A percentile compares a stretch with the other conserved stretches of the same genome.
These are phyloP conservation scores for Cyclotella cryptica DNA, from an alignment of 108 stramenopile species.

Conservation along the genomic window DNA sequence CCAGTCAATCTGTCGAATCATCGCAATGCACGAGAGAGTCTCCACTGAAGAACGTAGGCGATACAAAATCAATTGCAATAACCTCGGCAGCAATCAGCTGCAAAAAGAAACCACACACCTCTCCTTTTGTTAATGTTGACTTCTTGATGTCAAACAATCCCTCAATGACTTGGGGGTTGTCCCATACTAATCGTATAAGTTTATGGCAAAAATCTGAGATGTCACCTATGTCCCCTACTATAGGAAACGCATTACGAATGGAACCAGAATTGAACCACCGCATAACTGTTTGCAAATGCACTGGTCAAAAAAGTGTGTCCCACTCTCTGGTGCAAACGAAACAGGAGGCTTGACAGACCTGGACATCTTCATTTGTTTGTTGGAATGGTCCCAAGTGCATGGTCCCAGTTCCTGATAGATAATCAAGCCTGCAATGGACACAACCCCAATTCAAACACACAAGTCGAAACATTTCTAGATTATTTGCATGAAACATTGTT, in stretches of 20 bases:
- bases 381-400: no score
- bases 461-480: no score
- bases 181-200: neutral
- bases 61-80: neutral
- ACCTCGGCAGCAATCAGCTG: neutral
- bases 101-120: neutral
- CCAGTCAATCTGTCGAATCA: no score
- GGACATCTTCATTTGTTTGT: no score
- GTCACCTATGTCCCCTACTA: neutral
- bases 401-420: no score
- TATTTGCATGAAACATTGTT: no score
- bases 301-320: neutral
- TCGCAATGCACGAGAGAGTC: neutral
- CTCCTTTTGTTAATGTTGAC: neutral
- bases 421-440: no score
- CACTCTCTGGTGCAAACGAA: neutral
- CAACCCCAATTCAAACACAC: no score
- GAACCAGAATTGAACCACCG: neutral
- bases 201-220: neutral
- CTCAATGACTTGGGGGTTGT: neutral
- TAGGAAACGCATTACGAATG: neutral
- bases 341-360: no score
- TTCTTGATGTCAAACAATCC: neutral
- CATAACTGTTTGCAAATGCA: neutral
- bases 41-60: neutral